Evolutionary conservation across 441 rosid genomes (phyloP).

Genomic region (Gossypium lobatum): DNA sequence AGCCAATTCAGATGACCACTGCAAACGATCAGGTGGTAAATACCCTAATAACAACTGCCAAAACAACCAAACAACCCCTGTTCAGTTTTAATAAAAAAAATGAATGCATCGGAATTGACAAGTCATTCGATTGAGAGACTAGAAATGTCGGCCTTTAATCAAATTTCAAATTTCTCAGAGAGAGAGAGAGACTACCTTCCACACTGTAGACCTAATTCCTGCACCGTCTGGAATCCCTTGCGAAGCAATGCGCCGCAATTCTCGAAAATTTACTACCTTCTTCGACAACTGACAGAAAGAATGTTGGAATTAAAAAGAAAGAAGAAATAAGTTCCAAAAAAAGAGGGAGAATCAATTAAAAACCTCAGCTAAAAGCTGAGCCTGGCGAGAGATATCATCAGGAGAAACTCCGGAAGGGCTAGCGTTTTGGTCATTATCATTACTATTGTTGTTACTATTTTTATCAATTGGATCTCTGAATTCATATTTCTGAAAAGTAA

Average conservation of each 20-base stretch:
- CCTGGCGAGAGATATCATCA: constrained; percentile 73
- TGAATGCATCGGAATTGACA: neutral
- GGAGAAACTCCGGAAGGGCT: constrained; percentile 34
- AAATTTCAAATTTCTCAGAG: neutral
- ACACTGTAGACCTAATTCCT: constrained; percentile 76
- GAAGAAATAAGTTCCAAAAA: neutral
- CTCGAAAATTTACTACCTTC: constrained; percentile 76
- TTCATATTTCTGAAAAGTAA: constrained; percentile 39
- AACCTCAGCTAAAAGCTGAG: constrained; percentile 80
- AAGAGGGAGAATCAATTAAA: neutral
- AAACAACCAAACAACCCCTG: constrained; percentile 11
- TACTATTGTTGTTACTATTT: constrained; percentile 15
- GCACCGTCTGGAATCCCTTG: constrained; percentile 81
- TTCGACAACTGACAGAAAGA: constrained; percentile 50
- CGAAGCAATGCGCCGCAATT: constrained; percentile 69
- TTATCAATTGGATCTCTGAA: constrained; percentile 30
- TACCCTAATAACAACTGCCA: constrained; percentile 89
- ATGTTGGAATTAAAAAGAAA: neutral
- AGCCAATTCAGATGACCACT: constrained; percentile 74
- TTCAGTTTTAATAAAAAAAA: neutral
- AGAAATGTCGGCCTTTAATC: neutral
- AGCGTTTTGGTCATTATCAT: constrained; percentile 29
- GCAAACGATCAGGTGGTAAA: constrained; percentile 73
- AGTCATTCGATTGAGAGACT: neutral
- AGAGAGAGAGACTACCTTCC: constrained; percentile 54